Percentiles rank a stretch among this genome's conserved stretches.
phyloP scores from a whole-genome alignment of 805 yeast genomes.

The Metschnikowia aberdeeniae region DNA sequence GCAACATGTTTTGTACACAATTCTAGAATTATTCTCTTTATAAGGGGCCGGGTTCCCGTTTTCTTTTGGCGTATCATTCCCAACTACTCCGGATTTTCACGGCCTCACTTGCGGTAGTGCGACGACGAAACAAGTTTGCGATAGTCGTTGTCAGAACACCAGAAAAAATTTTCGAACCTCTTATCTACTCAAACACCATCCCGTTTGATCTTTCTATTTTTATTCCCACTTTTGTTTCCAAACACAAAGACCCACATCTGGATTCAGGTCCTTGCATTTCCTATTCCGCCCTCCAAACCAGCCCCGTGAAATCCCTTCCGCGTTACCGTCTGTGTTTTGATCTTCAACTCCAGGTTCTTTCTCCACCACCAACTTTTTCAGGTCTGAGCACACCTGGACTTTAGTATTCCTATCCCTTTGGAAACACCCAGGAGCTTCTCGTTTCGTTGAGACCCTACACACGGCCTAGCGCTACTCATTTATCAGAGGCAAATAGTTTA shows the following conservation, averaged over 20 bases:
- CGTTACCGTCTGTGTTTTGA: constrained; percentile 4
- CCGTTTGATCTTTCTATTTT: neutral
- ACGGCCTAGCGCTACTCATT: neutral
- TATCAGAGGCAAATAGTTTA: neutral
- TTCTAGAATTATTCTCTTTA: too few species aligned
- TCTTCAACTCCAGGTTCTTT: neutral
- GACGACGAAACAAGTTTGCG: constrained; percentile 4
- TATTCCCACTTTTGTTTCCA: neutral
- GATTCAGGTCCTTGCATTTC: neutral
- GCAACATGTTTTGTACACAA: too few species aligned
- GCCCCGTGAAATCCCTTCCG: neutral
- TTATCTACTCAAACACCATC: neutral
- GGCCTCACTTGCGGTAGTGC: constrained; percentile 3
- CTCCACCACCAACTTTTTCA: neutral
- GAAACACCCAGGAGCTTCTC: too few species aligned
- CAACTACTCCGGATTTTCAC: neutral
- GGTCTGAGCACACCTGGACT: neutral
- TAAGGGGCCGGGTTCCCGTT: too few species aligned
- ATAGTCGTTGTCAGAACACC: neutral
- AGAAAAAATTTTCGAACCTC: constrained; percentile 3
- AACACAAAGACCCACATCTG: neutral
- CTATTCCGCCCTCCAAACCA: neutral
- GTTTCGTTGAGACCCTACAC: too few species aligned
- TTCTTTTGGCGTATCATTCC: too few species aligned
- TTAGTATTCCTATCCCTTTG: too few species aligned